A percentile compares a stretch with the other conserved stretches of the same genome.
Conservation (phyloP, 805 yeast genomes). For the Sugiyamaella boreocaroliniensis region DNA sequence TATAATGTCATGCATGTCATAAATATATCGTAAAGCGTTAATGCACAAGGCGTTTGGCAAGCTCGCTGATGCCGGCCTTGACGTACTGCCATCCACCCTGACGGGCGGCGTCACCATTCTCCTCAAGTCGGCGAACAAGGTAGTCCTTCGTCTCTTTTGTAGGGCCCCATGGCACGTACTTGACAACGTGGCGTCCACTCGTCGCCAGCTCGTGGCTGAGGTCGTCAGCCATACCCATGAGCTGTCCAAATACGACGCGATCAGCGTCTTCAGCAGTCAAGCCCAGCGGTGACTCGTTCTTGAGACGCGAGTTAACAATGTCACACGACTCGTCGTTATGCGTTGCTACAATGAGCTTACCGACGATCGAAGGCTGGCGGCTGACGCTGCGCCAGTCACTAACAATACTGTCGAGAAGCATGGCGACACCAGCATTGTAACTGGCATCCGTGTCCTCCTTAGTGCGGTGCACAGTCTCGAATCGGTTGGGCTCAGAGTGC, state of each 20-base stretch:
- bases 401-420: constrained; percentile 53
- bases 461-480: constrained; percentile 59
- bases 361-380: constrained; percentile 28
- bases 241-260: constrained; percentile 73
- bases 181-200: constrained; percentile 67
- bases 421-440: constrained; percentile 63
- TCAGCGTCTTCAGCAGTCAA: constrained; percentile 20
- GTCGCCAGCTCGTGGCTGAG: constrained; percentile 68
- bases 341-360: constrained; percentile 72
- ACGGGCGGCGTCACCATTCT: constrained; percentile 91
- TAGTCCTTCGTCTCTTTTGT: constrained; percentile 90
- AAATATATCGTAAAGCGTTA: not conserved
- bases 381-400: constrained; percentile 36
- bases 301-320: constrained; percentile 55
- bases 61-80: constrained; percentile 20
- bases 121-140: constrained; percentile 81
- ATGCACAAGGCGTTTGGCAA: constrained; percentile 9
- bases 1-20: not conserved
- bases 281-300: constrained; percentile 23
- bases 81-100: constrained; percentile 26
- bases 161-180: constrained; percentile 98
- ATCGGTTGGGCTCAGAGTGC: constrained; percentile 75
- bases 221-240: constrained; percentile 93
- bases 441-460: constrained; percentile 75
- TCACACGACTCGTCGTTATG: constrained; percentile 78